These are phyloP conservation scores for Nicotiana tabacum DNA, from an alignment of 257 asterid genomes.

Conservation along the genomic window DNA sequence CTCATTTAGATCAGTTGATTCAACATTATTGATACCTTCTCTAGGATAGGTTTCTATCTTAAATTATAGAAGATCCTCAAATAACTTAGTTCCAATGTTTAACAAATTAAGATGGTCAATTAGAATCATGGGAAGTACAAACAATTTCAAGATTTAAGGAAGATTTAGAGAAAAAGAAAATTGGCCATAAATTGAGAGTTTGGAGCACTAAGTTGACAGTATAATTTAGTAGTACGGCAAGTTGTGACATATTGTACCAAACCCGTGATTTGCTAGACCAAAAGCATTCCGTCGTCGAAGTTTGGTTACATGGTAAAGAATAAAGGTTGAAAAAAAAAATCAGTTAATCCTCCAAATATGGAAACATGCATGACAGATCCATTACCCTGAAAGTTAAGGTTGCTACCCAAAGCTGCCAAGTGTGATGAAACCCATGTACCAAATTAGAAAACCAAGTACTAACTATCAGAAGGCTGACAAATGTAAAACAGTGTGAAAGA, in stretches of 20 bases:
- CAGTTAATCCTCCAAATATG: neutral
- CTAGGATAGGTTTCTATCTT: neutral
- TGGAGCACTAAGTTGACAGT: neutral
- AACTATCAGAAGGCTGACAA: neutral
- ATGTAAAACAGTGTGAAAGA: neutral
- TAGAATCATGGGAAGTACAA: neutral
- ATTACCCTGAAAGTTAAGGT: neutral
- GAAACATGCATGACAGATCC: neutral
- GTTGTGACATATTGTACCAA: neutral
- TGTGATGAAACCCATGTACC: neutral
- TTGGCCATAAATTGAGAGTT: too few species aligned
- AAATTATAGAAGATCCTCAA: slow-evolving; percentile 1
- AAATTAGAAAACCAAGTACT: neutral
- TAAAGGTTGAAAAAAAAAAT: neutral
- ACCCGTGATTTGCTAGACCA: neutral
- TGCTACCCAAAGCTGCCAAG: neutral
- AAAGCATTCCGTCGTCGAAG: neutral
- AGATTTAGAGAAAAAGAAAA: too few species aligned
- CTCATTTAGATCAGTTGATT: neutral
- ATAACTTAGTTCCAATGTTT: neutral
- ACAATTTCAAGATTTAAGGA: neutral
- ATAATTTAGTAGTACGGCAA: neutral
- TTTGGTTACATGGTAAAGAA: neutral
- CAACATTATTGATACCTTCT: neutral
- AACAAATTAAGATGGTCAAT: neutral